Conservation (phyloP, 306 rosid genomes). For the Astragalus membranaceus region DNA sequence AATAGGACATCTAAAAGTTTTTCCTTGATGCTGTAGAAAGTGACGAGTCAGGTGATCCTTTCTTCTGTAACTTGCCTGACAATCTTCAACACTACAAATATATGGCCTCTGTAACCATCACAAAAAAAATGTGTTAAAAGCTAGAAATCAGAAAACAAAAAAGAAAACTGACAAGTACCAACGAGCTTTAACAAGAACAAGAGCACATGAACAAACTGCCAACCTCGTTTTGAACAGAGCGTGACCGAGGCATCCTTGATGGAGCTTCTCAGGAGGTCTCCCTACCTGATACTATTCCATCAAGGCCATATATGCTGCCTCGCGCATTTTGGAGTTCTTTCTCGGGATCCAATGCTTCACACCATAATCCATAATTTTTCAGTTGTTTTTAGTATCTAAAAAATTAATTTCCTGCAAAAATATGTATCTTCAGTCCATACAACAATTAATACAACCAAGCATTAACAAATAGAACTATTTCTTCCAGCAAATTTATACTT, state of each 20-base stretch:
- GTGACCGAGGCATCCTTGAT: conserved; percentile 83
- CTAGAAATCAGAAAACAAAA: background rate
- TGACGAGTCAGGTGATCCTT: conserved; percentile 91
- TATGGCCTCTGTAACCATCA: conserved; percentile 58
- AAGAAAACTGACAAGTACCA: background rate
- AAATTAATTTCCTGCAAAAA: conserved; percentile 58
- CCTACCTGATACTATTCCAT: conserved; percentile 92
- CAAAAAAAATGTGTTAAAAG: background rate
- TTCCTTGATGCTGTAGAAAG: conserved; percentile 60
- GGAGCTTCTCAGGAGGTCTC: conserved; percentile 99
- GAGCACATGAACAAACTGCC: conserved; percentile 29
- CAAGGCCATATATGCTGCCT: conserved; percentile 59
- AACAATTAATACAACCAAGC: background rate
- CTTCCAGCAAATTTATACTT: background rate
- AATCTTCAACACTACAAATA: conserved; percentile 52
- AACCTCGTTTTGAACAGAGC: conserved; percentile 47
- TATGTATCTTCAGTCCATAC: conserved; percentile 24
- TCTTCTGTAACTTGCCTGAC: conserved; percentile 72
- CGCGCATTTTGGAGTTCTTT: conserved; percentile 93
- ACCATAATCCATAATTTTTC: conserved; percentile 25
- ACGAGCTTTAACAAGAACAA: background rate
- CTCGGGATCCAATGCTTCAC: conserved; percentile 99
- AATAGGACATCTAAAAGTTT: conserved; percentile 55
- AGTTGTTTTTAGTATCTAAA: conserved; percentile 27
- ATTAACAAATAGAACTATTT: background rate